Percentiles rank a stretch among this genome's conserved stretches.
Conservation (phyloP, 495 filamentous ascomycete species). For the Haplographium delicatum region DNA sequence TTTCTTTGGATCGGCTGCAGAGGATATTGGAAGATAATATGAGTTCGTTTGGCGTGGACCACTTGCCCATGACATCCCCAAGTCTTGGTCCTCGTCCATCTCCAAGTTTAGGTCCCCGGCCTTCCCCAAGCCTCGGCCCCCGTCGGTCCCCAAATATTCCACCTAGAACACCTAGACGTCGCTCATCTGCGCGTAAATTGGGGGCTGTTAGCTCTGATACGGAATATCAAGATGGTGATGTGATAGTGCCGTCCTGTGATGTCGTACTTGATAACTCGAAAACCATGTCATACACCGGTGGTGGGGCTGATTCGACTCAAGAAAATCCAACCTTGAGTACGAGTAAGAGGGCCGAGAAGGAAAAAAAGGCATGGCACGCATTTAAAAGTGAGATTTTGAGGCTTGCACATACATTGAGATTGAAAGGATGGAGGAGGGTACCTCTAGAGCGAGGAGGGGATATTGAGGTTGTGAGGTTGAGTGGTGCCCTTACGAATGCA, state of each 20-base stretch:
- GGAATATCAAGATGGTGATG: slow-evolving; percentile 68
- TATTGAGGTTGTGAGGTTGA: slow-evolving; percentile 78
- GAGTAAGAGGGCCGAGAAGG: slow-evolving; percentile 48
- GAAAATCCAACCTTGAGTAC: slow-evolving; percentile 33
- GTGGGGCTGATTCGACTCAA: slow-evolving; percentile 37
- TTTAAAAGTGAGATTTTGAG: slow-evolving; percentile 93
- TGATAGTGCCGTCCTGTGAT: slow-evolving; percentile 71
- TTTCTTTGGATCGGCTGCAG: slow-evolving; percentile 65
- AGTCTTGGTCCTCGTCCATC: slow-evolving; percentile 33
- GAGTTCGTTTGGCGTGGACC: slow-evolving; percentile 35
- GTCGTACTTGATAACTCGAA: slow-evolving; percentile 81
- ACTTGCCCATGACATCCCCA: slow-evolving; percentile 25
- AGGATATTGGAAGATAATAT: slow-evolving; percentile 60
- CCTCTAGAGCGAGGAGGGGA: slow-evolving; percentile 63
- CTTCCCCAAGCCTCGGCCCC: too few relatives aligned
- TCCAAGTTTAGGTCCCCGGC: too few relatives aligned
- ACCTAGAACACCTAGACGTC: slow-evolving; percentile 2
- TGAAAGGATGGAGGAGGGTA: slow-evolving; percentile 87
- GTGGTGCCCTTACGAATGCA: slow-evolving; percentile 91
- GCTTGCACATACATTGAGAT: slow-evolving; percentile 77
- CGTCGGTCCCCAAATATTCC: slow-evolving; percentile 3
- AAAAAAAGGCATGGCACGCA: slow-evolving; percentile 63
- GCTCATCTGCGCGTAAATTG: slow-evolving; percentile 14
- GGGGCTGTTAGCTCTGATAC: slow-evolving; percentile 64
- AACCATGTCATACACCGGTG: slow-evolving; percentile 68